phyloP scores from a whole-genome alignment of 2,329 filamentous ascomycete species.

The Neoarthrinium moseri region DNA sequence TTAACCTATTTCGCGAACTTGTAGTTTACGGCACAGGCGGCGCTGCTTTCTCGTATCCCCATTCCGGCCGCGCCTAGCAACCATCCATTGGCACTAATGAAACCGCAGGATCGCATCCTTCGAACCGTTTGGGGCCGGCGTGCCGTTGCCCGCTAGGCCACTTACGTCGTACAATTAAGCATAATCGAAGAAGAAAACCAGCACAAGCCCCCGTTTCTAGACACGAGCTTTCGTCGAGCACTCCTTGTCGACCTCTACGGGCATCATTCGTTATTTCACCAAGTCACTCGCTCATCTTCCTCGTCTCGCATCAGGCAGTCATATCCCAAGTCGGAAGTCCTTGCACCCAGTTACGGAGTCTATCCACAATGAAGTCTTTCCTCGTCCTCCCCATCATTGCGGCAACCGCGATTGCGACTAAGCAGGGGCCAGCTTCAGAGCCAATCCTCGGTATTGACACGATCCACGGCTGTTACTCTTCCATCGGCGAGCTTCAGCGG shows the following conservation, averaged over 20 bases:
- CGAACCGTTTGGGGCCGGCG: too few relatives aligned
- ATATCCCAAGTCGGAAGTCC: background rate
- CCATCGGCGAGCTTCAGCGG: slow-evolving; percentile 3
- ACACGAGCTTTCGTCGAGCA: background rate
- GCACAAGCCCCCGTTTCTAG: background rate
- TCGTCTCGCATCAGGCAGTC: background rate
- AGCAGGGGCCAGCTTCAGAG: background rate
- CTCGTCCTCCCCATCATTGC: slow-evolving; percentile 3
- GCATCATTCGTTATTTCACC: background rate
- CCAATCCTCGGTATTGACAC: slow-evolving; percentile 7
- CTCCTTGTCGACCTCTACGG: background rate
- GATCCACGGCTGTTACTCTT: slow-evolving; percentile 12
- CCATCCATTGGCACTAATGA: background rate
- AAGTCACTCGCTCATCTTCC: background rate
- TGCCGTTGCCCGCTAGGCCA: too few relatives aligned
- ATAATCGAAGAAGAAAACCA: too few relatives aligned
- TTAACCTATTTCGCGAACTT: background rate
- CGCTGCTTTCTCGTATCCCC: too few relatives aligned
- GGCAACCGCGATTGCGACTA: background rate
- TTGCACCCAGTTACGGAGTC: background rate
- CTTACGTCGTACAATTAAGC: too few relatives aligned
- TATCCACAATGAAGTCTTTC: slow-evolving; percentile 4
- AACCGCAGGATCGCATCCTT: background rate
- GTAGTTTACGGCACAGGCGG: background rate
- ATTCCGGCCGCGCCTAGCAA: too few relatives aligned